Evolutionary conservation across 257 asterid species (phyloP), one percentile per base, ranked within the genome.

Genomic region (Eustoma russellianum): DNA sequence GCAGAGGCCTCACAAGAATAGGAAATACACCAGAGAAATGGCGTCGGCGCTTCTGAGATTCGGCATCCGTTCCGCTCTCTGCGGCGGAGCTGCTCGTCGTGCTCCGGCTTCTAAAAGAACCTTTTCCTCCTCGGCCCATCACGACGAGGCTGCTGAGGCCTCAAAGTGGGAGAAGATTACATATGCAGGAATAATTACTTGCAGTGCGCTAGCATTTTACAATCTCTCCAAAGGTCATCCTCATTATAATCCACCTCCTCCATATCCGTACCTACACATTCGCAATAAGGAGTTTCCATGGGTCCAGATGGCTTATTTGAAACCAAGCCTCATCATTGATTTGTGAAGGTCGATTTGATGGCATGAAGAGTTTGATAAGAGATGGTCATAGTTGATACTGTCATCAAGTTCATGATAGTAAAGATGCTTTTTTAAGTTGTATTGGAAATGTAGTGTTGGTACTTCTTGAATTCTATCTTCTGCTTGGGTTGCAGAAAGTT

Each of bases 301-400:
- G 95, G 94, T 71, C 94, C 94, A 16, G 94, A 83, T 77, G 95
- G 94, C 33, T 83, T 86, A 41, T 86, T 86, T 51, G 95, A 86
- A 81, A 18, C 5, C 19, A 83, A 83, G 78, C 57, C 73, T 50
- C 70, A 73, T 55, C 74, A 74, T 38, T 69, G 59, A 74, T 33
- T 15, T n/a, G n/a, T n/a, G n/a, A n/a, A n/a, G n/a, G n/a, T n/a
- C n/a, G n/a, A n/a, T n/a, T n/a, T n/a, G n/a, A n/a, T n/a, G n/a
- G n/a, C n/a, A n/a, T n/a, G n/a, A n/a, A n/a, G n/a, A n/a, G n/a
- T n/a, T n/a, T n/a, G n/a, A n/a, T n/a, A n/a, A n/a, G n/a, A n/a
- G n/a, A n/a, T n/a, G n/a, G n/a, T n/a, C n/a, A n/a, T n/a, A n/a
- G n/a, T n/a, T n/a, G n/a, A n/a, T n/a, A n/a, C n/a, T n/a, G n/a